Base-by-base conservation (phyloP, 2,329 filamentous ascomycete genomes). In the Ploettnerulaceae sp. region DNA sequence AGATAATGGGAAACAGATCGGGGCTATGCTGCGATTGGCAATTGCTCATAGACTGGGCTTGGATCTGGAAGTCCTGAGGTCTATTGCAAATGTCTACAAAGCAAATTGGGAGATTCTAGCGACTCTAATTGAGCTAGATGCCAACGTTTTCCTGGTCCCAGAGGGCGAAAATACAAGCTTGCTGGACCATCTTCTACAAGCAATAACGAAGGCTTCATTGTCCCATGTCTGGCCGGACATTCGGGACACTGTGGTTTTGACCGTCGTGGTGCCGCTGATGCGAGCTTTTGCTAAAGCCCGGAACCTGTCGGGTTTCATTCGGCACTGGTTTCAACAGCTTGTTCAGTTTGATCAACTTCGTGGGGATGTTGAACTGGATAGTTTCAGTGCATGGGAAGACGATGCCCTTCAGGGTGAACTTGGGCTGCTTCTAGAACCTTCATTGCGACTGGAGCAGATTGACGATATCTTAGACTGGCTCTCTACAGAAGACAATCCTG, bases 71-170 rank as follows among this genome's bases (percentile, higher is more conserved):
- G 56, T 58, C 5, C 55, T 71, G 11, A 61, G 61, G n/a, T 46
- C 51, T 4, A 50, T 70, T 32, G 61, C 54, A 11, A 50, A 62
- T 17, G 57, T 51, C 61, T 59, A 28, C 40, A 61, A 53, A 24
- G 45, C 42, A 3, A 49, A 60, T 37, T 72, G 70, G 67, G 46
- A 53, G 2, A 51, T 75, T 15, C 44, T 75, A 15, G 64, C 67
- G 9, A 64, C 67, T 22, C 58, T 73, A n/a, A 59, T 75, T 14
- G 57, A 63, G 17, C 67, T 73, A 40, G 71, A 75, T 52, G 55
- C 69, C 3, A 69, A 69, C 49, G 65, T 71, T 4, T 73, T 75
- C 50, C 61, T 71, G 2, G 61, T 66, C 38, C 50, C 54, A n/a
- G 57, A 65, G 20, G 56, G 64, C 18, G 53, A 60, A 14, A 43